phyloP scores from a whole-genome alignment of 2,329 filamentous ascomycete species.

The Beauveria sp. region DNA sequence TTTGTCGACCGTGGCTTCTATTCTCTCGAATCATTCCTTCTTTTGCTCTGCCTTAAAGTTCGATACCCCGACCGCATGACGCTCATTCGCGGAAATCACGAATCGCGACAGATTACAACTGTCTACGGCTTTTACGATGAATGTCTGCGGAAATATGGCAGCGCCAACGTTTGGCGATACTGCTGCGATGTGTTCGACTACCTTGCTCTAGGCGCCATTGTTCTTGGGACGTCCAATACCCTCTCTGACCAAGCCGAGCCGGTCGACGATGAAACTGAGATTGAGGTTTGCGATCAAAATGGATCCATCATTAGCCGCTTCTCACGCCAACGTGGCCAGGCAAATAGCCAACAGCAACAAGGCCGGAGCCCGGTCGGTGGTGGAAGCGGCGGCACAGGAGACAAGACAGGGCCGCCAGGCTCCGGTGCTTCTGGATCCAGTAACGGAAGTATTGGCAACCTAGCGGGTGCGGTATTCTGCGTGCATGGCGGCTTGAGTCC shows the following conservation, averaged over 20 bases:
- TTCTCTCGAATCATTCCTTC: constrained; percentile 91
- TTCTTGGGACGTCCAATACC: constrained; percentile 73
- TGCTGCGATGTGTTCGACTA: constrained; percentile 99
- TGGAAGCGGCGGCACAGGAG: constrained; percentile 15
- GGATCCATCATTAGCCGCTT: constrained; percentile 72
- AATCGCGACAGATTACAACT: constrained; percentile 92
- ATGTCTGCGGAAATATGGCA: constrained; percentile 91
- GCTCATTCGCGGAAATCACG: constrained; percentile 89
- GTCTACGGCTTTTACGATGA: constrained; percentile 99
- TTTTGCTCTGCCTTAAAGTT: constrained; percentile 92
- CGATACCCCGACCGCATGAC: constrained; percentile 97
- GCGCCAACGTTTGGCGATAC: constrained; percentile 92
- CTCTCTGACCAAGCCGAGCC: constrained; percentile 41
- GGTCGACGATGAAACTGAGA: constrained; percentile 70
- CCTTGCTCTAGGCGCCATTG: constrained; percentile 80
- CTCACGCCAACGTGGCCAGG: constrained; percentile 37
- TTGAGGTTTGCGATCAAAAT: constrained; percentile 83
- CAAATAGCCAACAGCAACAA: constrained; percentile 17
- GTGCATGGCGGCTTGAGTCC: constrained; percentile 92
- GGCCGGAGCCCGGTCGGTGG: constrained; percentile 21
- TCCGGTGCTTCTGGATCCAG: constrained; percentile 68
- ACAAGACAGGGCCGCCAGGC: constrained; percentile 62
- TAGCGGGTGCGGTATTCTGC: constrained; percentile 79
- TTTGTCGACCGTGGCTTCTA: constrained; percentile 98
- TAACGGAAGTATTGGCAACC: constrained; percentile 54